Evolutionary conservation across 345 rosid genomes (phyloP).

Genomic region (Linum lewisii): DNA sequence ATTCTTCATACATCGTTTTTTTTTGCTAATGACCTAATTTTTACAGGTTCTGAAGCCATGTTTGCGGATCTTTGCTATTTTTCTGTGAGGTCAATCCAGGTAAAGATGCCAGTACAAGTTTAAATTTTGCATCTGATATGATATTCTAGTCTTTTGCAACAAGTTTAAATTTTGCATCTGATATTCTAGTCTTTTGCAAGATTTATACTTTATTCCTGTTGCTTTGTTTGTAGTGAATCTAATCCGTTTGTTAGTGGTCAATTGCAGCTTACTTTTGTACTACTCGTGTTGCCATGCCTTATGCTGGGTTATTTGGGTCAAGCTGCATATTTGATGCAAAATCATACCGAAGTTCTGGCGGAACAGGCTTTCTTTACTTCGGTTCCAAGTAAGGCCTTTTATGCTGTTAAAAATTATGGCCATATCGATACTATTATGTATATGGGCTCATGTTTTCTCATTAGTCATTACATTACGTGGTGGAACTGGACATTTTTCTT

Average conservation of each 20-base stretch:
- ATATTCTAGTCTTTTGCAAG: not conserved
- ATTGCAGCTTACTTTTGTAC: constrained; percentile 94
- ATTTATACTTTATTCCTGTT: constrained; percentile 1
- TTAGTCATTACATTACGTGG: not conserved
- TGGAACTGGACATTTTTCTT: constrained; percentile 1
- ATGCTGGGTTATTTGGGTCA: constrained; percentile 96
- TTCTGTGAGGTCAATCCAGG: constrained; percentile 94
- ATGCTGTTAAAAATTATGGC: not conserved
- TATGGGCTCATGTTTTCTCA: not conserved
- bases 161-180: constrained; percentile 15
- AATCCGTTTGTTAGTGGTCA: constrained; percentile 31
- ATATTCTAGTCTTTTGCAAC: not conserved
- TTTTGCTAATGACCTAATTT: constrained; percentile 14
- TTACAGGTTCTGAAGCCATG: constrained; percentile 96
- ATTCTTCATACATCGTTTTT: not conserved
- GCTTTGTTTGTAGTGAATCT: constrained; percentile 12
- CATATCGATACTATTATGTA: not conserved
- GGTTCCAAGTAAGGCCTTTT: constrained; percentile 64
- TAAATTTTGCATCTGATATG: constrained; percentile 14
- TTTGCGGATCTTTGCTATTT: constrained; percentile 99
- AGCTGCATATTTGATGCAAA: constrained; percentile 85
- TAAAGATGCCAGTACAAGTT: constrained; percentile 25
- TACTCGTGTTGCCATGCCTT: constrained; percentile 94
- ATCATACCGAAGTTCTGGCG: constrained; percentile 34
- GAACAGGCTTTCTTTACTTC: constrained; percentile 78